phyloP scores from a whole-genome alignment of 129 eudicot genomes.

The Silybum marianum region DNA sequence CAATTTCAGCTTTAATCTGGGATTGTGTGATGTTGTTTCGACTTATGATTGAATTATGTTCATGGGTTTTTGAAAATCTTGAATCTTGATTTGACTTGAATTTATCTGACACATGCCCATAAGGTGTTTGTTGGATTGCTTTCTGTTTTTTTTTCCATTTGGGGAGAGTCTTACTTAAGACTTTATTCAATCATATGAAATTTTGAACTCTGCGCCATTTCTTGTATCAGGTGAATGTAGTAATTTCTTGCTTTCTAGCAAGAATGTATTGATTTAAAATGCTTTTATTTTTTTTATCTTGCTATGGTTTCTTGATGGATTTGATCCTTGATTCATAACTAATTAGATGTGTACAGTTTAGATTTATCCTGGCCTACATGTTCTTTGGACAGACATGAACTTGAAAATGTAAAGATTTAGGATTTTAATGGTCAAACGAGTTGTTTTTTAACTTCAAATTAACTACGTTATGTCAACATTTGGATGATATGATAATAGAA shows the following conservation, averaged over 20 bases:
- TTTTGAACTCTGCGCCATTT: slow-evolving; percentile 6
- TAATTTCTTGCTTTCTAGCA: background rate
- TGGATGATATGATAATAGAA: background rate
- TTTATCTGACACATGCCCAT: slow-evolving; percentile 2
- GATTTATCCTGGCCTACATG: background rate
- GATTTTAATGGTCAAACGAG: background rate
- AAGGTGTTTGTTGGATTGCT: slow-evolving; percentile 11
- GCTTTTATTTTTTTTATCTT: background rate
- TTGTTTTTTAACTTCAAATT: background rate
- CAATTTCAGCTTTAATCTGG: background rate
- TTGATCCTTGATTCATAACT: slow-evolving; percentile 5
- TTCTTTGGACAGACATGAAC: background rate
- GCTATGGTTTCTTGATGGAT: background rate
- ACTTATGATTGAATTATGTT: slow-evolving; percentile 1
- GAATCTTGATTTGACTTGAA: slow-evolving; percentile 3
- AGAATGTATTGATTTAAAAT: slow-evolving; percentile 4
- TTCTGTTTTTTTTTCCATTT: slow-evolving; percentile 28
- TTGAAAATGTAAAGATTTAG: background rate
- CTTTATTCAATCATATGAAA: slow-evolving; percentile 15
- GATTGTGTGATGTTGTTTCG: slow-evolving; percentile 1
- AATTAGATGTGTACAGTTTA: background rate
- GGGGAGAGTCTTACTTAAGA: slow-evolving; percentile 19
- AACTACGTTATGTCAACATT: slow-evolving; percentile 6
- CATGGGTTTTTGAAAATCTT: slow-evolving; percentile 26
- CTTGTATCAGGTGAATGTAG: slow-evolving; percentile 23